Evolutionary conservation across 805 yeast genomes (phyloP), one percentile per base, ranked within the genome.

Genomic region (Starmerella bombi): DNA sequence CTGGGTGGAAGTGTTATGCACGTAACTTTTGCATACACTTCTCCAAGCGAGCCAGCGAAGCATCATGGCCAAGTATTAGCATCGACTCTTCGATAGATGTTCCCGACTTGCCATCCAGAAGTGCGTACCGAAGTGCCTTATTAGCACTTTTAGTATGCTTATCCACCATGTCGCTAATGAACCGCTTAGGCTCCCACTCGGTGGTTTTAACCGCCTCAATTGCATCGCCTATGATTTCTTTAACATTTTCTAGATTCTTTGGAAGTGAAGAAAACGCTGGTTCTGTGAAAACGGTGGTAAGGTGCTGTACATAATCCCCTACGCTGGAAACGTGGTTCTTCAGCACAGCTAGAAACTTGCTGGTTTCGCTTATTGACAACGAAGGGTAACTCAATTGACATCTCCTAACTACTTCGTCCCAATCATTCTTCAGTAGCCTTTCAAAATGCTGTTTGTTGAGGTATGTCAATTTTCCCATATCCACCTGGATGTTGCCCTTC

Each of bases 401-500:
- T n/a, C 43, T 14, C 12, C 16, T 7, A 5, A 33, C 47, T 1
- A 34, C 34, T n/a, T 41, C 40, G 12, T 32, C 37, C 27, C 37
- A 37, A 25, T 39, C 20, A 2, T 41, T 16, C 10, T 32, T 20
- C 25, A 38, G 14, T 21, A 46, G 32, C 5, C 32, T 21, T 16
- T 33, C 40, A 37, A 46, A 46, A 55, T 80, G 83, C 44, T 68
- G 70, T 52, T 80, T 82, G 59, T 91, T 86, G 62, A 91, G 81
- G 56, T 63, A 81, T 49, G 67, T 64, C 40, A 91, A 66, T 58
- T 91, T 88, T 40, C 70, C 68, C 44, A 74, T 76, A 48, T 81
- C 85, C 6, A 91, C 95, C 56, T 85, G 88, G 14, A 94, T 93
- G 60, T 86, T 86, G 1, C 98, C 97, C 53, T 75, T 84, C 10